A percentile compares a stretch with the other conserved stretches of the same genome.
phyloP scores from a whole-genome alignment of 768 basidiomycete genomes.

The Tricholoma terreum region DNA sequence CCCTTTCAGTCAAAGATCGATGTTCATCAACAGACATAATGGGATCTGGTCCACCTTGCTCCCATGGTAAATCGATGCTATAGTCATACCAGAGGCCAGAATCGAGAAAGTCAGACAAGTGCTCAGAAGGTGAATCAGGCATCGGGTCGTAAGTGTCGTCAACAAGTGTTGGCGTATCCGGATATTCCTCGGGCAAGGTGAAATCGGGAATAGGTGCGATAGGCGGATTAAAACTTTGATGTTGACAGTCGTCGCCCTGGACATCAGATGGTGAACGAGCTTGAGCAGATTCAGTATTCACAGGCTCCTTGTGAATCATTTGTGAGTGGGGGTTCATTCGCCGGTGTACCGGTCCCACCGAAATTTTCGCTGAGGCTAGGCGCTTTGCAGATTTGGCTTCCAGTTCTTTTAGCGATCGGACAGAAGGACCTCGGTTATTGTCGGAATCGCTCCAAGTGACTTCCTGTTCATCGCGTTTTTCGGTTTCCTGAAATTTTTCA shows the following conservation, averaged over 20 bases:
- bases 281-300: not conserved
- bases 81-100: not conserved
- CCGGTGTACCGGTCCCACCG: slow-evolving; percentile 1
- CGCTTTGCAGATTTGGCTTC: slow-evolving; percentile 12
- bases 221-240: not conserved
- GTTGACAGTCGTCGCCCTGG: not conserved
- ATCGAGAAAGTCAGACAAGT: slow-evolving; percentile 12
- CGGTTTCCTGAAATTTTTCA: not conserved
- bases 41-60: slow-evolving; percentile 12
- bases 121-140: slow-evolving; percentile 13
- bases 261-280: not conserved
- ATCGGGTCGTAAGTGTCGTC: slow-evolving; percentile 15
- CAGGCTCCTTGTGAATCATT: not conserved
- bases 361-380: slow-evolving; percentile 13
- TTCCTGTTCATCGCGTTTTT: not conserved
- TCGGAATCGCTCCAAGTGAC: not conserved
- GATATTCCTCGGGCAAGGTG: slow-evolving; percentile 19
- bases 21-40: slow-evolving; percentile 25
- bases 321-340: not conserved
- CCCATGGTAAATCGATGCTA: not conserved
- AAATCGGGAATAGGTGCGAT: slow-evolving; percentile 24
- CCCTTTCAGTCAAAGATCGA: slow-evolving; percentile 36
- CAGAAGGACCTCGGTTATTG: not conserved
- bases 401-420: not conserved
- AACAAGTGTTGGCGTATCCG: slow-evolving; percentile 12